phyloP scores from a whole-genome alignment of 768 basidiomycete genomes.

The Mycena metata region DNA sequence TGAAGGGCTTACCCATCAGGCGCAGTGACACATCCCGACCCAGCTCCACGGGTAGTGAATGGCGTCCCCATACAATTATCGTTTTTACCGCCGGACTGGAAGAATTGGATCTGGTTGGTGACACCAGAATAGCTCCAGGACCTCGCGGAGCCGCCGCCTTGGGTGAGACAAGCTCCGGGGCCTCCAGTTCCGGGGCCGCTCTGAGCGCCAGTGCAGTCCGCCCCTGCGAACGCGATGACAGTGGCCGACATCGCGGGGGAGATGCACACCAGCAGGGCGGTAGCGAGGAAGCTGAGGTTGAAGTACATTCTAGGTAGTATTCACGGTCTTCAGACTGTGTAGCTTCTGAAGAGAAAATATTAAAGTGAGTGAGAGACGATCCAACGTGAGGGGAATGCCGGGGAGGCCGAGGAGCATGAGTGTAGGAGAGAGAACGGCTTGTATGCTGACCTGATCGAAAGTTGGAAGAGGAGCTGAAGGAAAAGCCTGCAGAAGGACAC shows the following conservation, averaged over 20 bases:
- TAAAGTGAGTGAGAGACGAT: neutral
- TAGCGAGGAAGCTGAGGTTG: constrained; percentile 20
- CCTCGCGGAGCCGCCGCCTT: constrained; percentile 17
- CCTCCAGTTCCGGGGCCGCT: neutral
- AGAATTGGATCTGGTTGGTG: constrained; percentile 9
- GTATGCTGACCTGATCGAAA: constrained; percentile 12
- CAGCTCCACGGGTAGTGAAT: neutral
- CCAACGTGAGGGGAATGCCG: too few species aligned
- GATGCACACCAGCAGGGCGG: constrained; percentile 14
- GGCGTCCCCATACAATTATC: neutral
- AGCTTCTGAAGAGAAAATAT: constrained; percentile 3
- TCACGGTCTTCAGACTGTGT: too few species aligned
- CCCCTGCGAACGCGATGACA: constrained; percentile 9
- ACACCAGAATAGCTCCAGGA: constrained; percentile 24
- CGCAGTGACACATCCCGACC: constrained; percentile 25
- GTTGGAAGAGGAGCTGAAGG: neutral
- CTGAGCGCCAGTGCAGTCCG: constrained; percentile 20
- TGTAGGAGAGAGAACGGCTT: constrained; percentile 14
- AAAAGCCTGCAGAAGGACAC: constrained; percentile 3
- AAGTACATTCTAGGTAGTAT: constrained; percentile 20
- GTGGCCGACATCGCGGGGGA: constrained; percentile 20
- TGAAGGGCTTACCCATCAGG: neutral
- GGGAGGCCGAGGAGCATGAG: neutral
- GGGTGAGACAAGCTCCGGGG: constrained; percentile 3
- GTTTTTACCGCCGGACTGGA: constrained; percentile 2